These are phyloP conservation scores for Thraustotheca clavata DNA, from an alignment of 352 stramenopile species.

Conservation along the genomic window DNA sequence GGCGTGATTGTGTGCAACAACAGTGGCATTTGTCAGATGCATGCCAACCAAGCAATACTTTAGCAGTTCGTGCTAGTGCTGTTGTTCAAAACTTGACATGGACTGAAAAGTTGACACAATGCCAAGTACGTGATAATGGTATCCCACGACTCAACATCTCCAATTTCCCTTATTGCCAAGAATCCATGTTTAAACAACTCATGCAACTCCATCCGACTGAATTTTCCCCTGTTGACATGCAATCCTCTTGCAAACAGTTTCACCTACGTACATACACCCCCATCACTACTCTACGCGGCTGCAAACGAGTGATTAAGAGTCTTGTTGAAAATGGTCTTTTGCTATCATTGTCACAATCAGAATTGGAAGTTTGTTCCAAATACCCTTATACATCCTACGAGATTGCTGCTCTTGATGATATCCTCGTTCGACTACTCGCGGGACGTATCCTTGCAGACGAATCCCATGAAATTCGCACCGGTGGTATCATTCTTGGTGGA, in stretches of 20 bases:
- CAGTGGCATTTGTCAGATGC: constrained; percentile 10
- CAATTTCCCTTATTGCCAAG: constrained; percentile 14
- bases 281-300: background rate
- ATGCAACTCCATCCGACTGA: constrained; percentile 9
- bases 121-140: constrained; percentile 2
- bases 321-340: constrained; percentile 9
- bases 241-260: constrained; percentile 13
- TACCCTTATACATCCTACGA: constrained; percentile 7
- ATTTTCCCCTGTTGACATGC: constrained; percentile 20
- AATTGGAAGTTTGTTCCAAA: background rate
- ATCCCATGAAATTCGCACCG: constrained; percentile 8
- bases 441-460: constrained; percentile 18
- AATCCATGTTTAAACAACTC: constrained; percentile 20
- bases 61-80: background rate
- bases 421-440: constrained; percentile 17
- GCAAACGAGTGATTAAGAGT: background rate
- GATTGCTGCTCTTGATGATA: constrained; percentile 6
- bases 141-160: constrained; percentile 4
- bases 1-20: constrained; percentile 6
- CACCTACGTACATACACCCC: constrained; percentile 6
- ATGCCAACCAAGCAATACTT: background rate
- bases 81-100: constrained; percentile 11
- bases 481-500: constrained; percentile 8
- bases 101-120: constrained; percentile 13
- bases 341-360: constrained; percentile 1